These are phyloP conservation scores for Pyrenopolyporus hunteri DNA, from an alignment of 495 filamentous ascomycete species.

Conservation along the genomic window DNA sequence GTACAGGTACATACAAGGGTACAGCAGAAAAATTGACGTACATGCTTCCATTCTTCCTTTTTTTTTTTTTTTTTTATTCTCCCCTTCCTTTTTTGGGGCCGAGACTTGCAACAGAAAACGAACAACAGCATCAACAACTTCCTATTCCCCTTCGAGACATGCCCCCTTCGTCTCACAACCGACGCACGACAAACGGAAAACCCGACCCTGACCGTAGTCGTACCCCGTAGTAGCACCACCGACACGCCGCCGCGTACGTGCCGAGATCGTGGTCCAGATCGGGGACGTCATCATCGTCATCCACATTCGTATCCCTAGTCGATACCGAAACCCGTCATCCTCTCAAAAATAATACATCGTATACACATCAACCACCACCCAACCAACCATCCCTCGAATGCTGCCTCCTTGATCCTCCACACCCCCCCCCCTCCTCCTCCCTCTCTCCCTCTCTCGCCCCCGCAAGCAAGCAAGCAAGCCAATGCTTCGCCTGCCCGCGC, in stretches of 20 bases:
- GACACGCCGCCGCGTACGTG: neutral
- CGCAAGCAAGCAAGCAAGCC: constrained; percentile 23
- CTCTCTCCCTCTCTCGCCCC: neutral
- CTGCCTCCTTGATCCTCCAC: constrained; percentile 6
- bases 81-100: neutral
- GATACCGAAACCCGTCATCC: neutral
- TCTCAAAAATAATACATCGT: neutral
- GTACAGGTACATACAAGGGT: constrained; percentile 9
- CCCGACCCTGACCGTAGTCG: neutral
- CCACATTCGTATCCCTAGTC: neutral
- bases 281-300: no score
- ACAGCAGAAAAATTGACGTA: constrained; percentile 17
- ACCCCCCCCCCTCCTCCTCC: neutral
- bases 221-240: neutral
- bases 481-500: constrained; percentile 47
- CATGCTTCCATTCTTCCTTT: neutral
- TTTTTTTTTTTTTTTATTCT: constrained; percentile 2
- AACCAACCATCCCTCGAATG: constrained; percentile 16
- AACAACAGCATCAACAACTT: neutral
- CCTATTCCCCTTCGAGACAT: neutral
- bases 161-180: neutral
- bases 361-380: neutral
- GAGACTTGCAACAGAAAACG: neutral
- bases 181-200: neutral
- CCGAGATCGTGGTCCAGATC: neutral